Base-by-base conservation (phyloP, 306 rosid genomes). In the Echinosophora koreensis region DNA sequence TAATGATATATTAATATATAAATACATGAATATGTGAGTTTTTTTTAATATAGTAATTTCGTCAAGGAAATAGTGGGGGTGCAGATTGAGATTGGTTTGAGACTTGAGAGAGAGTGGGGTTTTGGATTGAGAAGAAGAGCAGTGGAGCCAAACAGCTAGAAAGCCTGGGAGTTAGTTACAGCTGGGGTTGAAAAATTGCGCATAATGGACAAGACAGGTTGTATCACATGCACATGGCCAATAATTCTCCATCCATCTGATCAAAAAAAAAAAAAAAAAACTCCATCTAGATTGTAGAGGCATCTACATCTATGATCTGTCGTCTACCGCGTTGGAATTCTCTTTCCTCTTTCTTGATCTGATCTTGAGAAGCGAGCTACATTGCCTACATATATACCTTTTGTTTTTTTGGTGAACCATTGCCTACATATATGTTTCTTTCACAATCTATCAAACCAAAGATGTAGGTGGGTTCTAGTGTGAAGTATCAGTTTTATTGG, bases 131-230 rank as follows among this genome's bases (percentile, higher is more conserved):
- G 49, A 11, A 68, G 11, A 5, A 57, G 6, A 71, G 8, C 0
- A n/a, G 75, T 64, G 88, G 94, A 85, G 52, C 80, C 81, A 73
- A 47, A 22, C 13, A 65, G n/a, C n/a, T n/a, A n/a, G 49, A 64
- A 75, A 38, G 68, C 8, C 35, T 38, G 82, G 42, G 47, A 76
- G 75, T 74, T 71, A 57, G 78, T 66, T 74, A 85, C 88, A 89
- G 90, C 90, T 86, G 89, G 85, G 83, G 59, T 66, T 81, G 91
- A 84, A 50, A 73, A 81, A 82, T 80, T 82, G 84, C 59, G 71
- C 89, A 84, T 39, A 80, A 80, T 80, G 94, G 93, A 86, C 80
- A 78, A 88, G 80, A 90, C 60, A 66, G 87, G 82, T 80, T 67
- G 85, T 79, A 75, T 73, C 76, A 67, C 75, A 67, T 16, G 78